phyloP scores from a whole-genome alignment of 2,329 filamentous ascomycete genomes.

The Zalaria obscura region DNA sequence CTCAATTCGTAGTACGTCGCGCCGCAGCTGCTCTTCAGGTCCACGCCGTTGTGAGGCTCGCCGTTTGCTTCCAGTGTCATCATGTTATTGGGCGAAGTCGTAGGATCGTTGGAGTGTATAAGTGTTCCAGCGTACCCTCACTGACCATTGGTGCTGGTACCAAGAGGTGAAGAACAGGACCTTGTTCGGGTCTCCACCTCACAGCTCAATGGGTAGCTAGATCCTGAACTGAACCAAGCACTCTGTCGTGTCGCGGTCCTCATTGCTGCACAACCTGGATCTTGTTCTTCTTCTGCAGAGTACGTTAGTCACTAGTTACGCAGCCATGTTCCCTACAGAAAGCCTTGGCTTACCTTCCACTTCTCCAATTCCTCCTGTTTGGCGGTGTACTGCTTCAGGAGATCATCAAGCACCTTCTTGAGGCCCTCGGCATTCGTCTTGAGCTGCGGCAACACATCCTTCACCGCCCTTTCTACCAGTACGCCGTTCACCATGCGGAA shows the following conservation, averaged over 20 bases:
- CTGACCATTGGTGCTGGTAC: too few relatives aligned
- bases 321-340: neutral
- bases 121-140: too few relatives aligned
- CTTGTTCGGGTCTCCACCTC: too few relatives aligned
- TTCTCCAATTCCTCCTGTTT: constrained; percentile 93
- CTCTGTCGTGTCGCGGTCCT: constrained; percentile 12
- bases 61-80: too few relatives aligned
- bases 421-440: constrained; percentile 89
- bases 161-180: too few relatives aligned
- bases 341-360: constrained; percentile 66
- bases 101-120: too few relatives aligned
- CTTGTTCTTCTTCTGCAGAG: constrained; percentile 69
- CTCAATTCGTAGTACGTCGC: too few relatives aligned
- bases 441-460: constrained; percentile 80
- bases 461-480: constrained; percentile 81
- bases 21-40: too few relatives aligned
- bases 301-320: constrained; percentile 5
- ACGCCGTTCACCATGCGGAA: constrained; percentile 99
- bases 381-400: constrained; percentile 90
- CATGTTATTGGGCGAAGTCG: too few relatives aligned
- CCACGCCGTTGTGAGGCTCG: too few relatives aligned
- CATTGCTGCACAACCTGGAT: constrained; percentile 72
- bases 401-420: constrained; percentile 84
- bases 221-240: too few relatives aligned
- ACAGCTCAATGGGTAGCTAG: too few relatives aligned